These are phyloP conservation scores for Cladosporium sp. DNA, from an alignment of 2,329 filamentous ascomycete genomes.

Conservation along the genomic window DNA sequence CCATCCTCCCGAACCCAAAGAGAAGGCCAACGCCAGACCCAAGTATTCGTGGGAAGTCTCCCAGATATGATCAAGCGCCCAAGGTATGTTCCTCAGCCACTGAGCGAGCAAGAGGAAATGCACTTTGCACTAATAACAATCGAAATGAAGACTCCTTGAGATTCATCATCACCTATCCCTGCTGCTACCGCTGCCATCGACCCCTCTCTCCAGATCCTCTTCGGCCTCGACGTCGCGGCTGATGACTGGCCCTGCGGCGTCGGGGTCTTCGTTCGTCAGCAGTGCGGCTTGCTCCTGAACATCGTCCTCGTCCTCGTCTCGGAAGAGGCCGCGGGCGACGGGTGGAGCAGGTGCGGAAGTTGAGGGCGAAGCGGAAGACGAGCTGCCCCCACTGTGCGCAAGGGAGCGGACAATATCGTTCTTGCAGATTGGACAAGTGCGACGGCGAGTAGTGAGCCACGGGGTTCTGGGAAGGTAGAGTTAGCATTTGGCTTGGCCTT, in stretches of 20 bases:
- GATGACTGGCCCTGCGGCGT: conserved; percentile 24
- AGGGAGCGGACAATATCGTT: conserved; percentile 72
- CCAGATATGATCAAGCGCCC: too few species aligned
- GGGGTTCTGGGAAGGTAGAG: conserved; percentile 60
- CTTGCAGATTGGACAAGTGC: conserved; percentile 98
- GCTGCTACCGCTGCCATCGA: conserved; percentile 9
- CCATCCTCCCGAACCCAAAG: too few species aligned
- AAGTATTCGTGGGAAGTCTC: too few species aligned
- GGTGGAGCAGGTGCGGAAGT: conserved; percentile 15
- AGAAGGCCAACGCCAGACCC: too few species aligned
- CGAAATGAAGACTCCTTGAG: too few species aligned
- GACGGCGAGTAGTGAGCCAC: conserved; percentile 88
- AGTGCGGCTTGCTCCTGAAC: conserved; percentile 29
- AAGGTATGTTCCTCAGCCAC: too few species aligned
- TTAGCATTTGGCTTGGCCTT: not conserved
- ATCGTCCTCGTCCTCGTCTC: conserved; percentile 24
- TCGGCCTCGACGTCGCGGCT: conserved; percentile 29
- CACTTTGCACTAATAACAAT: too few species aligned
- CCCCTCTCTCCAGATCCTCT: conserved; percentile 31
- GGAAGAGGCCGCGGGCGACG: conserved; percentile 9
- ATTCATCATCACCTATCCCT: not conserved
- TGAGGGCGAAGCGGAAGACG: conserved; percentile 13
- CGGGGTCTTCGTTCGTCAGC: conserved; percentile 25
- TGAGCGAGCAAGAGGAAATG: too few species aligned
- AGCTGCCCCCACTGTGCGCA: conserved; percentile 16